Evolutionary conservation across 768 basidiomycete genomes (phyloP), one percentile per base, ranked within the genome.

Genomic region (Crassisporium funariophilum): DNA sequence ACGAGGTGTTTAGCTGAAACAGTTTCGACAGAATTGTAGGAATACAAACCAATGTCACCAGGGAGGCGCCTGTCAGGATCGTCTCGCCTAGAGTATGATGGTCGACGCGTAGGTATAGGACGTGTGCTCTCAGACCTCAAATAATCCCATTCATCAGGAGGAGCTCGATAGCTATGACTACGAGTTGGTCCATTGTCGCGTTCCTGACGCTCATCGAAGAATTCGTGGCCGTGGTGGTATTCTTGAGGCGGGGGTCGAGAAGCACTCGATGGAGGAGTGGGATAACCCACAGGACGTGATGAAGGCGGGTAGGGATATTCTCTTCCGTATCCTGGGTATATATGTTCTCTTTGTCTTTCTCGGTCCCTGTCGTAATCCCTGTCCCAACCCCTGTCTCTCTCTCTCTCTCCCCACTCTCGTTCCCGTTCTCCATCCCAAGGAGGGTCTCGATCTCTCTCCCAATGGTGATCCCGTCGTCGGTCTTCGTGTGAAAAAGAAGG

Each of bases 61-160:
- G 45, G 31, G 35, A 46, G 39, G 38, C 55, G 45, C 20, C 56
- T 49, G 4, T 59, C 57, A 20, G 47, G 34, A 19, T 59, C 58
- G 6, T 59, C 55, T 8, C 49, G 29, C n/a, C 29, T 11, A 22
- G 48, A 31, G 38, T 55, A 55, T 5, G 55, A 57, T 6, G 48
- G 36, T 33, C 52, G 58, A n/a, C 55, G 50, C 5, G 44, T 49
- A 10, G 50, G 53, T n/a, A 49, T 39, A 5, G 55, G 41, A 33
- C 55, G 48, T 4, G 48, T 29, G 23, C 41, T 50, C 5, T 58
- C 57, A 12, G 50, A 23, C 22, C 52, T 34, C 19, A 35, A 27
- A 35, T 57, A 53, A 10, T 53, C 56, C 45, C 49, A 55, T 3
- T 59, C 55, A 10, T 59, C 58, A 31, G 5, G 3, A 11, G 50